A percentile compares a stretch with the other conserved stretches of the same genome.
These are phyloP conservation scores for Ceratobasidium sp. DNA, from an alignment of 1,284 basidiomycete species.

Conservation along the genomic window DNA sequence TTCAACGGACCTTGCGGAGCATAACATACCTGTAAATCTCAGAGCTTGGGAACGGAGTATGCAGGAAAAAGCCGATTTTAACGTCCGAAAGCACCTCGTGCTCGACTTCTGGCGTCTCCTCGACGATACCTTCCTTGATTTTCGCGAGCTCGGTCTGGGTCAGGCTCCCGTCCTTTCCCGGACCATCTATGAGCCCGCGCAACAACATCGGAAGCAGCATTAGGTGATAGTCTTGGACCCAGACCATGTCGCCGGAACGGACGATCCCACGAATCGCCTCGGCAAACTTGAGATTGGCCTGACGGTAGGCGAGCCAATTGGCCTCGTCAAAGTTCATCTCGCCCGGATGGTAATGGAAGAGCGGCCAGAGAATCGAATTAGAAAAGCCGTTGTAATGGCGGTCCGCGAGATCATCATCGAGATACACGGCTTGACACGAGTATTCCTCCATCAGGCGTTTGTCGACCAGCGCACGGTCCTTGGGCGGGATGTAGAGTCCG, in stretches of 20 bases:
- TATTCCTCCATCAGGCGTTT: conserved; percentile 92
- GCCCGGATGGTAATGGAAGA: conserved; percentile 98
- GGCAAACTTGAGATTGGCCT: conserved; percentile 96
- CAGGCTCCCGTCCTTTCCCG: conserved; percentile 67
- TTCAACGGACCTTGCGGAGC: conserved; percentile 5
- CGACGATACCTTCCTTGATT: conserved; percentile 76
- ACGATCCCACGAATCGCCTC: conserved; percentile 85
- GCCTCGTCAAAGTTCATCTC: conserved; percentile 99
- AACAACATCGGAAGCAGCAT: conserved; percentile 98
- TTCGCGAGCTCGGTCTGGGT: conserved; percentile 74
- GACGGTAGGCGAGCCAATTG: conserved; percentile 97
- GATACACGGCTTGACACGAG: conserved; percentile 96
- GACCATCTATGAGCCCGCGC: conserved; percentile 85
- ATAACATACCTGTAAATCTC: conserved; percentile 92
- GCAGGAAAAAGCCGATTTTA: conserved; percentile 98
- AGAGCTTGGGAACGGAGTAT: conserved; percentile 97
- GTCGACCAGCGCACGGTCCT: conserved; percentile 88
- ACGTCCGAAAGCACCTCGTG: conserved; percentile 60
- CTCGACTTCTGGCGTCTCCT: conserved; percentile 56
- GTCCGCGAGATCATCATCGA: conserved; percentile 97
- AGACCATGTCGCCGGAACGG: conserved; percentile 90
- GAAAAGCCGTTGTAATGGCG: conserved; percentile 99
- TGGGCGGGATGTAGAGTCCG: conserved; percentile 87
- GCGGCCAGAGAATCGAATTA: conserved; percentile 98
- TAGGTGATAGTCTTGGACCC: conserved; percentile 98